phyloP scores from a whole-genome alignment of 768 basidiomycete species.

The Psilocybe tampanensis region DNA sequence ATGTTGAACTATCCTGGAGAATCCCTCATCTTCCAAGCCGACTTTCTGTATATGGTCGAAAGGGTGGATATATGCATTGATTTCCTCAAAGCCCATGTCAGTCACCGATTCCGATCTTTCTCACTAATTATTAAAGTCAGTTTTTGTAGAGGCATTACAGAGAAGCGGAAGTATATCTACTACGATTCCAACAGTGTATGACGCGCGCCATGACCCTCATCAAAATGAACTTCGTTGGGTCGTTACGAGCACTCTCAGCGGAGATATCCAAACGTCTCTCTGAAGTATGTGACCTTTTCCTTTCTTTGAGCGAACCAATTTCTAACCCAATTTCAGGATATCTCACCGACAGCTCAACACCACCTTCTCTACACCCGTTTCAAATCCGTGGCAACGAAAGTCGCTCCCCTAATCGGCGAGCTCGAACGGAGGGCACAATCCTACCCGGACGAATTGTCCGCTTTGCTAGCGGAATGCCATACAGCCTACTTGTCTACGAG shows the following conservation, averaged over 20 bases:
- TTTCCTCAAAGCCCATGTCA: conserved; percentile 83
- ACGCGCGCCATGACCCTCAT: conserved; percentile 97
- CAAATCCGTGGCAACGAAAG: conserved; percentile 63
- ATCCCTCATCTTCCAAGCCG: conserved; percentile 84
- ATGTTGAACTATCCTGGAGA: conserved; percentile 96
- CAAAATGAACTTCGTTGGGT: conserved; percentile 94
- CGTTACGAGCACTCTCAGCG: conserved; percentile 73
- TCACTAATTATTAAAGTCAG: not conserved
- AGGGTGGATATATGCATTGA: conserved; percentile 94
- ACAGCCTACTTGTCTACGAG: conserved; percentile 78
- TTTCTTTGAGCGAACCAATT: not conserved
- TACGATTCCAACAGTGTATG: conserved; percentile 98
- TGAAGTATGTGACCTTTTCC: conserved; percentile 49
- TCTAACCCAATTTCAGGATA: conserved; percentile 48
- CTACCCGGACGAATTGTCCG: conserved; percentile 83
- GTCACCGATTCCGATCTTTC: conserved; percentile 29
- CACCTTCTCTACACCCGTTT: conserved; percentile 94
- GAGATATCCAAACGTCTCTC: conserved; percentile 77
- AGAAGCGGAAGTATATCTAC: conserved; percentile 92
- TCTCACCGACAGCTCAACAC: conserved; percentile 77
- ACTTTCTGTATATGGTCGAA: conserved; percentile 96
- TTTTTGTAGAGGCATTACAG: conserved; percentile 78
- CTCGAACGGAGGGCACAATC: conserved; percentile 76
- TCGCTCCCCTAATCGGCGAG: conserved; percentile 81
- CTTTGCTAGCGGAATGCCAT: conserved; percentile 86